Evolutionary conservation across 164 flowering plant species (phyloP).

Genomic region (Aristolochia contorta): DNA sequence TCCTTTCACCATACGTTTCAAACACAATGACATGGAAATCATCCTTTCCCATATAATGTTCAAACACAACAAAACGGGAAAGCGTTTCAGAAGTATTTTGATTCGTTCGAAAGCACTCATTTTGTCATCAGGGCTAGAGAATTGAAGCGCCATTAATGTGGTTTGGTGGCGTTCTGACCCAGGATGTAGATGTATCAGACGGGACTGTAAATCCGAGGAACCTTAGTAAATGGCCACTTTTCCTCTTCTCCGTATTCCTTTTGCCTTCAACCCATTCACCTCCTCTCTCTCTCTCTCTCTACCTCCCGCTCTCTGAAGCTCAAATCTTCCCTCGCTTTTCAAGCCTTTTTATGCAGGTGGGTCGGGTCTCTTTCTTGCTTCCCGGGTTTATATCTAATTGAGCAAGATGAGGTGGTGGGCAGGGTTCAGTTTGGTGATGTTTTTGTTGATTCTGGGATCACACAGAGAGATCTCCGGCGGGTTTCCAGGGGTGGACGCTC

Average conservation of each 20-base stretch:
- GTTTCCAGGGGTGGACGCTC: neutral
- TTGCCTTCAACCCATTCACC: neutral
- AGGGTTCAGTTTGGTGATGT: conserved; percentile 5
- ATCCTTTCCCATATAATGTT: no score
- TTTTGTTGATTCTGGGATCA: conserved; percentile 8
- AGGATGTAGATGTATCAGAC: conserved; percentile 21
- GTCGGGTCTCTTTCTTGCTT: conserved; percentile 11
- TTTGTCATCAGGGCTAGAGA: neutral
- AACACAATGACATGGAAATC: no score
- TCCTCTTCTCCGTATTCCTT: conserved; percentile 1
- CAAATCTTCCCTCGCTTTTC: conserved; percentile 2
- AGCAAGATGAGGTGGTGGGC: conserved; percentile 10
- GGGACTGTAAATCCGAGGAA: conserved; percentile 14
- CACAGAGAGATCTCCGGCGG: conserved; percentile 9
- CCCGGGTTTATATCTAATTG: neutral
- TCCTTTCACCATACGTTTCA: no score
- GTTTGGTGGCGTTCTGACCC: conserved; percentile 16
- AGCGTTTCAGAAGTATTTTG: conserved; percentile 5
- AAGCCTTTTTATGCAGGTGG: conserved; percentile 4
- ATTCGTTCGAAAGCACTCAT: conserved; percentile 9
- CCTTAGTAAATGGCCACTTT: conserved; percentile 7
- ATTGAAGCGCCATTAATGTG: conserved; percentile 15
- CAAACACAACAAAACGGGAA: no score
- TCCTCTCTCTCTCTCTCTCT: conserved; percentile 4
- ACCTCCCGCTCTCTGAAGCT: conserved; percentile 1